These are phyloP conservation scores for Fusarium goolgardi DNA, from an alignment of 2,329 filamentous ascomycete genomes.

Conservation along the genomic window DNA sequence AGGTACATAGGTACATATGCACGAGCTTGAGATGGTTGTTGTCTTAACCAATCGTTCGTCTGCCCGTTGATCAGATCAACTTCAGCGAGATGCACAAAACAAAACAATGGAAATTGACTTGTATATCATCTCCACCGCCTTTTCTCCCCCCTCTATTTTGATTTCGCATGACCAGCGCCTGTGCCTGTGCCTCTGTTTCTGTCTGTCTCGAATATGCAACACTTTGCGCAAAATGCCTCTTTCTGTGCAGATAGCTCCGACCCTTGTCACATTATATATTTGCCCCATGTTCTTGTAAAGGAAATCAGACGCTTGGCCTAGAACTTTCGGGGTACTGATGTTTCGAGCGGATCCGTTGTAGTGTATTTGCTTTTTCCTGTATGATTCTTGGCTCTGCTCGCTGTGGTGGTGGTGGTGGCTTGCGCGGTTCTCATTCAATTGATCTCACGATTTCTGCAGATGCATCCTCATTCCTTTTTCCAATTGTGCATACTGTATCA, in stretches of 20 bases:
- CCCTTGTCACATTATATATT: constrained; percentile 15
- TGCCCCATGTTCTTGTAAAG: constrained; percentile 9
- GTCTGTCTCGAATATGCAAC: constrained; percentile 33
- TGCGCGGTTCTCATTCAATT: constrained; percentile 22
- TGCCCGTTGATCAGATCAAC: constrained; percentile 19
- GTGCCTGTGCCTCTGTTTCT: constrained; percentile 4
- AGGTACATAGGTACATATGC: not conserved
- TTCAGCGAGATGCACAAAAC: constrained; percentile 22
- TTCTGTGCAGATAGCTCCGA: constrained; percentile 23
- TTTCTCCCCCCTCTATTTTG: constrained; percentile 19
- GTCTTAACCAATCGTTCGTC: constrained; percentile 15
- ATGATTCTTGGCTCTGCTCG: not conserved
- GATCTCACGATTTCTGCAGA: constrained; percentile 16
- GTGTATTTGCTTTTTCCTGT: constrained; percentile 12
- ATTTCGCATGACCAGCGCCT: constrained; percentile 30
- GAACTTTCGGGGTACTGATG: constrained; percentile 2
- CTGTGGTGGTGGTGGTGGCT: not conserved
- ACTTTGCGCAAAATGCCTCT: constrained; percentile 17
- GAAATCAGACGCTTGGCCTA: constrained; percentile 13
- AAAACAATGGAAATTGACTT: constrained; percentile 14
- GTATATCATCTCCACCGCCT: constrained; percentile 36
- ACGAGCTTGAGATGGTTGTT: not conserved
- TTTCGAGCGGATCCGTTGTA: constrained; percentile 24
- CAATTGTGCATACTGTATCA: constrained; percentile 27
- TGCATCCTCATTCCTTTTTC: not conserved